Conservation (phyloP, 495 filamentous ascomycete species). For the Talaromyces proteolyticus region DNA sequence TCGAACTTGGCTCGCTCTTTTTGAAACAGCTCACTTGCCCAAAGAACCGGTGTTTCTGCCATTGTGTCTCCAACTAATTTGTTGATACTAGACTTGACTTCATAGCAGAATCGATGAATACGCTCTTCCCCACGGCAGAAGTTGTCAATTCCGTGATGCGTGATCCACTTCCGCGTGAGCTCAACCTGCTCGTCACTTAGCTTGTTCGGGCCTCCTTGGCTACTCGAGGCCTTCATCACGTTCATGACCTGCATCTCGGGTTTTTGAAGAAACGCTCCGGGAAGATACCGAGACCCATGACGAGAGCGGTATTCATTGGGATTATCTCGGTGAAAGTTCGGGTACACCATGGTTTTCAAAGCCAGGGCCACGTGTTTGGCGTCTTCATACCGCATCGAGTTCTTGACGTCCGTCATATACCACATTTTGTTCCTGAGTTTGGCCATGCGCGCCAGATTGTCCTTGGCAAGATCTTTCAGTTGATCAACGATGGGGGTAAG, state of each 20-base stretch:
- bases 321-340: slow-evolving; percentile 35
- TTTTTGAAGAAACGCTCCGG: slow-evolving; percentile 66
- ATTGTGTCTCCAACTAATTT: slow-evolving; percentile 85
- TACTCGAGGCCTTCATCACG: slow-evolving; percentile 72
- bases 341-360: slow-evolving; percentile 79
- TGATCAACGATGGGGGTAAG: slow-evolving; percentile 29
- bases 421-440: slow-evolving; percentile 86
- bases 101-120: slow-evolving; percentile 89
- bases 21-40: slow-evolving; percentile 85
- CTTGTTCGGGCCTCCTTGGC: slow-evolving; percentile 88
- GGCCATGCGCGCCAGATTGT: slow-evolving; percentile 25
- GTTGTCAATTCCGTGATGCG: slow-evolving; percentile 77
- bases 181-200: slow-evolving; percentile 94
- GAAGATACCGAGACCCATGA: slow-evolving; percentile 38
- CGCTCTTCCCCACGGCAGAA: slow-evolving; percentile 94
- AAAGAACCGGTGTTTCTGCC: slow-evolving; percentile 80
- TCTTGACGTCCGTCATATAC: slow-evolving; percentile 95
- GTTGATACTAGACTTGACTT: slow-evolving; percentile 80
- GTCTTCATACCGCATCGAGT: slow-evolving; percentile 86
- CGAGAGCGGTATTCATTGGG: slow-evolving; percentile 41
- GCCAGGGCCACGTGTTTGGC: slow-evolving; percentile 81
- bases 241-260: slow-evolving; percentile 86
- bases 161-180: slow-evolving; percentile 78
- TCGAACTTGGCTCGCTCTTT: slow-evolving; percentile 74
- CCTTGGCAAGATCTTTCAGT: slow-evolving; percentile 29